Evolutionary conservation across 108 stramenopile species (phyloP), one percentile per base, ranked within the genome.

Genomic region (Cyclostephanos tholiformis): DNA sequence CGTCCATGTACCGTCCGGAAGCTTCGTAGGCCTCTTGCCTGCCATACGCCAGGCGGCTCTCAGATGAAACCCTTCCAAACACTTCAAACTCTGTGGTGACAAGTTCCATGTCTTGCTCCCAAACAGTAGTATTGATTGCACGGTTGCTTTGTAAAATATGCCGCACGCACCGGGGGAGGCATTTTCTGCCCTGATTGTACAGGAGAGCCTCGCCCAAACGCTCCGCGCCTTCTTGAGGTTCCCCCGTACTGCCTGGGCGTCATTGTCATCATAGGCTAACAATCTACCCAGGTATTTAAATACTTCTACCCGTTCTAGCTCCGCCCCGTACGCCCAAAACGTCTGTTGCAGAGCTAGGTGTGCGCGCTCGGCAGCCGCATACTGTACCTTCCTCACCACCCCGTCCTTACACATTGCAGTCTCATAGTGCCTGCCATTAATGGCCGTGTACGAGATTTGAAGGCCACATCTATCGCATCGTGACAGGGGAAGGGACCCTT

Each of bases 281-380:
- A 53, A 27, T 38, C 76, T 39, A n/a, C 76, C 69, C 19, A 77
- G 63, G 50, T 71, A 77, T 43, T 77, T 63, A 38, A 77, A 77
- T 0, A 77, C 60, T 19, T 60, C 50, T 38, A 77, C 69, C 70
- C 63, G 9, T 63, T 77, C 56, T 7, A 71, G 22, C n/a, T n/a
- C n/a, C n/a, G n/a, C n/a, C n/a, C n/a, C n/a, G n/a, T n/a, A n/a
- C n/a, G n/a, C n/a, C n/a, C n/a, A n/a, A n/a, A n/a, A n/a, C n/a
- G n/a, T n/a, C n/a, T n/a, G n/a, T n/a, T n/a, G n/a, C n/a, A n/a
- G n/a, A n/a, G n/a, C n/a, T n/a, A n/a, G n/a, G n/a, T n/a, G n/a
- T n/a, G n/a, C n/a, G n/a, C n/a, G n/a, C n/a, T n/a, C n/a, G n/a
- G n/a, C n/a, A n/a, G n/a, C n/a, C n/a, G n/a, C n/a, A n/a, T n/a